Base-by-base conservation (phyloP, 2,329 filamentous ascomycete genomes). In the Ascochyta rabiei region DNA sequence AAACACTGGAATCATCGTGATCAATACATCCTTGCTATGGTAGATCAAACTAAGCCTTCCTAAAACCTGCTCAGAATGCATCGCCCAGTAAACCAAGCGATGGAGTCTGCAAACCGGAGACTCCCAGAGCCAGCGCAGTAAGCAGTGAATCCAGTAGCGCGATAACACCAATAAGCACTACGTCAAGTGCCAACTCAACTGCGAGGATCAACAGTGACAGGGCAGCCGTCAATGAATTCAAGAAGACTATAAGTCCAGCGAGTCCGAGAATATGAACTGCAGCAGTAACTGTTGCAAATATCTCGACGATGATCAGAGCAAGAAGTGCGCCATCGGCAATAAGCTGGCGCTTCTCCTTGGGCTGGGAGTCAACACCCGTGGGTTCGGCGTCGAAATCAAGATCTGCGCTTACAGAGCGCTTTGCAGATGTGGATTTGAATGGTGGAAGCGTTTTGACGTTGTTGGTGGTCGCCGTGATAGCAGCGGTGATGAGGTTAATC, bases 301-400 rank as follows among this genome's bases (percentile, higher is more conserved):
- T 59, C 43, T 66, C 63, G 1, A 64, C 48, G 12, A 64, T 61
- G 39, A 63, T 64, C 16, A 63, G 54, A 7, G 53, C 44, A 7
- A 64, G 60, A 3, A 63, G 45, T 1, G 54, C 57, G 15, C 45
- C 44, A 2, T 54, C 58, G 10, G 58, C 53, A 2, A 63, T 48
- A 18, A 57, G 39, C 16, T 61, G 59, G 5, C 59, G 60, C 47
- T 60, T 60, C 23, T 56, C 53, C 30, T 37, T 19, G 19, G 43
- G 23, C 19, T 56, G 40, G 10, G 49, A 16, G 9, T 28, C 37
- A 28, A 33, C 19, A 13, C 12, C 5, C 6, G 28, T 30, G 12
- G 5, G 9, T 30, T 30, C 28, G 12, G 28, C 6, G 12, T 15
- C 12, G 2, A 30, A 4, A 13, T 34, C 41, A 16, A 35, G n/a